Percentiles rank a stretch among this genome's conserved stretches.
Conservation (phyloP, 1,284 basidiomycete species). For the Puccinia hordei region DNA sequence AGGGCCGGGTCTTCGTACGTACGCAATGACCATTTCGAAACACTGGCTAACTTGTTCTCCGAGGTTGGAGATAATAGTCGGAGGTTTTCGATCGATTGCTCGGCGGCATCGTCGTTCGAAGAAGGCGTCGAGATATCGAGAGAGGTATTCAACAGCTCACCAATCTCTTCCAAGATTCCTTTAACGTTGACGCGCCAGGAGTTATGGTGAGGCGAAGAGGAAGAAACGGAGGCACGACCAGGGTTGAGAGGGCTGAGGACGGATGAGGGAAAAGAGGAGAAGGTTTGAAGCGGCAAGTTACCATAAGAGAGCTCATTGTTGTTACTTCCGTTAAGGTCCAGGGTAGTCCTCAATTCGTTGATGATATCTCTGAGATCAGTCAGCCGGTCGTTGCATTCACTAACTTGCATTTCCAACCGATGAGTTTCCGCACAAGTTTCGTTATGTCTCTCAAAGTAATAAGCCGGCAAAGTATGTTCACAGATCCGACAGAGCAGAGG, state of each 20-base stretch:
- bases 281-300: constrained; percentile 57
- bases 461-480: constrained; percentile 92
- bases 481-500: constrained; percentile 97
- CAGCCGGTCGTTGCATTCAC: constrained; percentile 89
- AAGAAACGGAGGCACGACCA: constrained; percentile 74
- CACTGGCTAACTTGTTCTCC: constrained; percentile 76
- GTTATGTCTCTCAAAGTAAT: constrained; percentile 99
- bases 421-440: constrained; percentile 98
- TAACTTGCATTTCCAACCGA: constrained; percentile 90
- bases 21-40: constrained; percentile 81
- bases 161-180: constrained; percentile 76
- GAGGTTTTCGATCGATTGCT: constrained; percentile 88
- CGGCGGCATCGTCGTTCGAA: constrained; percentile 83
- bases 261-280: constrained; percentile 69
- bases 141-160: constrained; percentile 78
- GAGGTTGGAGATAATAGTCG: constrained; percentile 77
- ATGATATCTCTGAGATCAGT: constrained; percentile 77
- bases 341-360: constrained; percentile 51
- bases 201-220: constrained; percentile 71
- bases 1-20: constrained; percentile 74
- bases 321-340: constrained; percentile 11
- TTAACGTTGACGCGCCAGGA: constrained; percentile 61
- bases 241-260: constrained; percentile 62
- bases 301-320: constrained; percentile 26
- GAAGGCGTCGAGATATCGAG: constrained; percentile 83